Evolutionary conservation across 768 basidiomycete species (phyloP).

Genomic region (Saitozyma sp.): DNA sequence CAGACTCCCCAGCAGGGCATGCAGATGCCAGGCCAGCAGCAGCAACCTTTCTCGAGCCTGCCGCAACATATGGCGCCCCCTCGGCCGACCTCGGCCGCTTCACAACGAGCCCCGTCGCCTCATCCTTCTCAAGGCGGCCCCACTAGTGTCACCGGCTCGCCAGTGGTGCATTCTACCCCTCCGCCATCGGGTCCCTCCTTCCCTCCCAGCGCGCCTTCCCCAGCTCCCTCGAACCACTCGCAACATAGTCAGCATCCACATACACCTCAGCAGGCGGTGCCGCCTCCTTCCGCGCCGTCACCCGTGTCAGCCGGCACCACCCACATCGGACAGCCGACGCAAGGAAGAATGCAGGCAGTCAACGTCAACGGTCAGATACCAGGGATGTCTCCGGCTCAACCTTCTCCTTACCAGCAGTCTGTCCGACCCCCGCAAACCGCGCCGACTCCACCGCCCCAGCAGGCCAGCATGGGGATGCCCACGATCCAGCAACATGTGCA

Average conservation of each 20-base stretch:
- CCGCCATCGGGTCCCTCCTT: conserved; percentile 4
- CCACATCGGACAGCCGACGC: neutral
- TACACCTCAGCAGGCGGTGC: conserved; percentile 6
- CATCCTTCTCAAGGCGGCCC: conserved; percentile 25
- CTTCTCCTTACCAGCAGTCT: no score
- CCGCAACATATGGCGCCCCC: conserved; percentile 43
- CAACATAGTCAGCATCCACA: conserved; percentile 31
- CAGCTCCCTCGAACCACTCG: conserved; percentile 28
- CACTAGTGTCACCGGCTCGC: no score
- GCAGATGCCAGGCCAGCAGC: conserved; percentile 36
- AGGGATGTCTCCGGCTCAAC: neutral
- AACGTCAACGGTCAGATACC: conserved; percentile 1
- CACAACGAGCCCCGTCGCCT: conserved; percentile 37
- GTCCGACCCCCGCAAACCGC: no score
- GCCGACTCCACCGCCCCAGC: no score
- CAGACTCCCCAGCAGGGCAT: conserved; percentile 53
- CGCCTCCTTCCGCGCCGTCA: neutral
- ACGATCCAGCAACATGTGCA: conserved; percentile 10
- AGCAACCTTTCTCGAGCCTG: conserved; percentile 33
- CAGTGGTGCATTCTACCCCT: conserved; percentile 3
- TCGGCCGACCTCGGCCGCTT: conserved; percentile 42
- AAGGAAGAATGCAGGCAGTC: conserved; percentile 1
- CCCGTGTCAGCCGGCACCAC: neutral
- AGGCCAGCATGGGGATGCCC: conserved; percentile 5
- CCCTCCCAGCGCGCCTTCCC: conserved; percentile 19